Conservation (phyloP, 306 rosid genomes). For the Cyamopsis tetragonoloba region DNA sequence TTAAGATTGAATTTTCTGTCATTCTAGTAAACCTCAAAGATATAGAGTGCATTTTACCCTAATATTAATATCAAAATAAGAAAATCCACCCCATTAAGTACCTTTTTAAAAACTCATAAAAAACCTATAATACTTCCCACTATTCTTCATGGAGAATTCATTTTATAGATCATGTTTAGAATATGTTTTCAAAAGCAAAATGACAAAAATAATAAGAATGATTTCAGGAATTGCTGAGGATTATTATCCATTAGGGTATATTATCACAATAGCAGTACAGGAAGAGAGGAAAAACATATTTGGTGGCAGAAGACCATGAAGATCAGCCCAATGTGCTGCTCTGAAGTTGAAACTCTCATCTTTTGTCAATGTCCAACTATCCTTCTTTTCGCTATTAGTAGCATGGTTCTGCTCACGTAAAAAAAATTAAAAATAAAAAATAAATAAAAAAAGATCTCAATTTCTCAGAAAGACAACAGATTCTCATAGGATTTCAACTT, state of each 20-base stretch:
- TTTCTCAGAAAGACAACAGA: not conserved
- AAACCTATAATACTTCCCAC: too few species aligned
- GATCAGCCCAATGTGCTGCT: slow-evolving; percentile 85
- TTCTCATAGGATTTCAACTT: not conserved
- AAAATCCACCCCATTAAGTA: too few species aligned
- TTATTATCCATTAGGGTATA: not conserved
- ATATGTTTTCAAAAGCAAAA: not conserved
- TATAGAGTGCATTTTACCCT: too few species aligned
- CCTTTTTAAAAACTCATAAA: too few species aligned
- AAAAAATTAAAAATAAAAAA: too few species aligned
- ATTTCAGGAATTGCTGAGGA: too few species aligned
- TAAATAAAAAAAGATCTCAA: not conserved
- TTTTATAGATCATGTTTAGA: not conserved
- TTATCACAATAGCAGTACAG: not conserved
- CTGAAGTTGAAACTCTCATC: slow-evolving; percentile 69
- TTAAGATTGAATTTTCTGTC: too few species aligned
- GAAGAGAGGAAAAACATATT: slow-evolving; percentile 34
- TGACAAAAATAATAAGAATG: not conserved
- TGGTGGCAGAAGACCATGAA: slow-evolving; percentile 71
- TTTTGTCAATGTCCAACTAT: slow-evolving; percentile 46
- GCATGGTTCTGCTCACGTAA: slow-evolving; percentile 56
- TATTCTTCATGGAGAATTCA: not conserved
- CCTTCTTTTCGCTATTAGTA: slow-evolving; percentile 55
- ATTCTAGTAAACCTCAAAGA: too few species aligned
- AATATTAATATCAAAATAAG: too few species aligned